These are phyloP conservation scores for Candida sojae DNA, from an alignment of 1,139 yeast genomes.

Conservation along the genomic window DNA sequence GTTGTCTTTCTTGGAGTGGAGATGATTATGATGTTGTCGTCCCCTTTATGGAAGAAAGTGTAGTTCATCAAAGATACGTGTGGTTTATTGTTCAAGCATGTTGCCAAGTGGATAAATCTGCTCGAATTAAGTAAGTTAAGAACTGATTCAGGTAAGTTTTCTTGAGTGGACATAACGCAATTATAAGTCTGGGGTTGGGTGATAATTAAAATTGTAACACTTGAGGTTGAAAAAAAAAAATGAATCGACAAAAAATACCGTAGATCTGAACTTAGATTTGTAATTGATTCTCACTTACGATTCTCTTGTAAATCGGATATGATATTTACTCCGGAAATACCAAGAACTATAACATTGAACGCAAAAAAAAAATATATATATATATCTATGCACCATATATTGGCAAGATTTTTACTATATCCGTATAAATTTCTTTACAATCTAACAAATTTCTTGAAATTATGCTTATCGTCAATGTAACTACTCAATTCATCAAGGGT, in stretches of 20 bases:
- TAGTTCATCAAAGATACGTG: conserved; percentile 91
- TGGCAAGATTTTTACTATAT: too few relatives aligned
- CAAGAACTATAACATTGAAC: neutral
- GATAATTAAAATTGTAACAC: too few relatives aligned
- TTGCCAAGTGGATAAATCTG: conserved; percentile 78
- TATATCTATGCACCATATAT: too few relatives aligned
- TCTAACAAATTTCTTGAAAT: conserved; percentile 34
- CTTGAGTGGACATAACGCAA: conserved; percentile 11
- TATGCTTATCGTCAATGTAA: conserved; percentile 30
- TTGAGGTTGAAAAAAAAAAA: neutral
- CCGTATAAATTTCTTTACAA: conserved; percentile 16
- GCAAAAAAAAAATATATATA: too few relatives aligned
- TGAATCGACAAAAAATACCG: neutral
- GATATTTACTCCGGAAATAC: neutral
- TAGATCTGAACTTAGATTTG: neutral
- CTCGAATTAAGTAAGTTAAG: conserved; percentile 55
- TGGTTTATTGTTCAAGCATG: conserved; percentile 67
- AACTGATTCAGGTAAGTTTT: conserved; percentile 57
- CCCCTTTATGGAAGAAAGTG: conserved; percentile 52
- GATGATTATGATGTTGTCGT: conserved; percentile 56
- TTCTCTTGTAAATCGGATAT: too few relatives aligned
- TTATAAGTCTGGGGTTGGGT: too few relatives aligned
- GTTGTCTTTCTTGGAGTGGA: conserved; percentile 71
- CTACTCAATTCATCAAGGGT: conserved; percentile 44
- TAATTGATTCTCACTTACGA: neutral